Percentiles rank a stretch among this genome's conserved stretches.
These are phyloP conservation scores for Ustilago hordei DNA, from an alignment of 1,284 basidiomycete species.

Conservation along the genomic window DNA sequence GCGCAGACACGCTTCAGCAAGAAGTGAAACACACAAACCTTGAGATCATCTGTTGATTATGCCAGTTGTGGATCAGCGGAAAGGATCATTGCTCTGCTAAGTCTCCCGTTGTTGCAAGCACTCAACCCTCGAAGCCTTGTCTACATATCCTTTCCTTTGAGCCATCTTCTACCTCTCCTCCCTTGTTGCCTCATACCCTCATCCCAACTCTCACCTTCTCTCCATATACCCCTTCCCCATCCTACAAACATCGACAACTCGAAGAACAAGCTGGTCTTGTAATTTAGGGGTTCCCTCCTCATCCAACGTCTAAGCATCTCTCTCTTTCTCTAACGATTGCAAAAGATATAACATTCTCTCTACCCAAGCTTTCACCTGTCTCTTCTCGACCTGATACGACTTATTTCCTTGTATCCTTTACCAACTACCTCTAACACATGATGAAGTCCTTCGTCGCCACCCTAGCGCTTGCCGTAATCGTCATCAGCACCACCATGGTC, in stretches of 20 bases:
- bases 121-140: conserved; percentile 8
- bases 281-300: conserved; percentile 5
- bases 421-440: conserved; percentile 4
- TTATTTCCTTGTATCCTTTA: neutral
- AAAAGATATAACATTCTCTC: neutral
- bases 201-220: conserved; percentile 2
- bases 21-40: neutral
- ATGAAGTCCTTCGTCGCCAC: conserved; percentile 47
- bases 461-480: conserved; percentile 34
- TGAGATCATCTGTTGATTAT: conserved; percentile 20
- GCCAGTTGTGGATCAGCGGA: conserved; percentile 14
- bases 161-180: conserved; percentile 4
- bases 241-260: conserved; percentile 6
- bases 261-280: conserved; percentile 30
- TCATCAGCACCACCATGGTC: conserved; percentile 46
- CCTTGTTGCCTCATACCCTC: conserved; percentile 5
- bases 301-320: conserved; percentile 5
- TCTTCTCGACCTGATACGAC: neutral
- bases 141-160: conserved; percentile 28
- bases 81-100: conserved; percentile 33
- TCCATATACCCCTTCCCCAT: neutral
- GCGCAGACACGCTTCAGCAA: neutral
- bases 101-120: neutral
- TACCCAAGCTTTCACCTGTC: conserved; percentile 3
- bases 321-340: neutral